These are phyloP conservation scores for Fulvia fulva DNA, from an alignment of 2,329 filamentous ascomycete genomes.

Conservation along the genomic window DNA sequence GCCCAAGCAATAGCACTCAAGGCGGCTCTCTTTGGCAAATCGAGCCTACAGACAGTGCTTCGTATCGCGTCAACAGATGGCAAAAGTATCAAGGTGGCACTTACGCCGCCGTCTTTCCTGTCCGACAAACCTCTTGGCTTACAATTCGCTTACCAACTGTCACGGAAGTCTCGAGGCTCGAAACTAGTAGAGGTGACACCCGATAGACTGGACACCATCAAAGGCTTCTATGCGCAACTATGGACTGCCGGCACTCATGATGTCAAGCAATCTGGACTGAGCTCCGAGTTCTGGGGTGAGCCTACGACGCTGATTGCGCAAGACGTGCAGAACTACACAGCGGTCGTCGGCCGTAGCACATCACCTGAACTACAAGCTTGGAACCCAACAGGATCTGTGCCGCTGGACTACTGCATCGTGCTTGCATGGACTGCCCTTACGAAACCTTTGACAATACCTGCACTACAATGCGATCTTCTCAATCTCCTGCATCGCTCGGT, in stretches of 20 bases:
- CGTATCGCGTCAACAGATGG: background rate
- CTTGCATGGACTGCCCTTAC: background rate
- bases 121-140: background rate
- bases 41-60: background rate
- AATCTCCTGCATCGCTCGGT: background rate
- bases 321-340: background rate
- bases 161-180: background rate
- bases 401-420: background rate
- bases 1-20: background rate
- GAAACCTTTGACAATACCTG: background rate
- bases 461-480: background rate
- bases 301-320: background rate
- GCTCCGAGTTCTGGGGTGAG: background rate
- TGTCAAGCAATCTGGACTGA: background rate
- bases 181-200: background rate
- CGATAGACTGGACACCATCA: background rate
- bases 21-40: background rate
- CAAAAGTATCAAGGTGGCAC: background rate
- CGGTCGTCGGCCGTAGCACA: background rate
- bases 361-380: background rate
- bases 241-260: background rate
- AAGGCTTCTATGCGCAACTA: background rate
- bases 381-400: background rate
- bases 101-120: background rate
- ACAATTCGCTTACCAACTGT: background rate